Conservation (phyloP, 805 yeast genomes). For the Candida mattraensis region DNA sequence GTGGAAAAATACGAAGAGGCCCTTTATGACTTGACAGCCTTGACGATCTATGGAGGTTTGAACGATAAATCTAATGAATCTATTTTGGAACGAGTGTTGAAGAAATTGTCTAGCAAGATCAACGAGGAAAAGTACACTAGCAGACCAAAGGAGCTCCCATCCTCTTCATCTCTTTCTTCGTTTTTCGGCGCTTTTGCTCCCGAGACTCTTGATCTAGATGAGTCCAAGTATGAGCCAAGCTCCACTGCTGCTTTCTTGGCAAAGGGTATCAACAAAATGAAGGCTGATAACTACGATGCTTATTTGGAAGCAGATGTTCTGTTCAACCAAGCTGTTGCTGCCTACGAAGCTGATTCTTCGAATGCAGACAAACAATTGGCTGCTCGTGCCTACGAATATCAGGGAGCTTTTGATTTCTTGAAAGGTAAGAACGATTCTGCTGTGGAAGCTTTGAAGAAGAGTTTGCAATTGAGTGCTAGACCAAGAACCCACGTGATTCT, state of each 20-base stretch:
- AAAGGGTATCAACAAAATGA: constrained; percentile 57
- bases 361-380: constrained; percentile 40
- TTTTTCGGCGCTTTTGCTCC: constrained; percentile 83
- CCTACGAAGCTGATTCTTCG: constrained; percentile 35
- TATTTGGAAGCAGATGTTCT: constrained; percentile 61
- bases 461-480: constrained; percentile 70
- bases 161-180: constrained; percentile 79
- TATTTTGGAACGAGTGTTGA: constrained; percentile 83
- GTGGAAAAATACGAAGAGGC: constrained; percentile 79
- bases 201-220: constrained; percentile 46
- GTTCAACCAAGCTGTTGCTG: constrained; percentile 58
- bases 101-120: constrained; percentile 71
- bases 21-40: constrained; percentile 86
- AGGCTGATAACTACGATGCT: constrained; percentile 51
- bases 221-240: constrained; percentile 49
- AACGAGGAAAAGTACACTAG: constrained; percentile 59
- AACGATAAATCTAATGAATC: constrained; percentile 70
- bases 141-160: constrained; percentile 62
- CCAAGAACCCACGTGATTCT: constrained; percentile 79
- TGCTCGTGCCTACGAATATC: constrained; percentile 79
- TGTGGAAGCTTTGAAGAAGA: constrained; percentile 58
- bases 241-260: constrained; percentile 64
- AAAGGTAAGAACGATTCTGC: constrained; percentile 71
- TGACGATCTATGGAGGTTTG: constrained; percentile 82
- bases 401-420: constrained; percentile 81